phyloP scores from a whole-genome alignment of 441 rosid genomes.

The Syzygium syzygioides region DNA sequence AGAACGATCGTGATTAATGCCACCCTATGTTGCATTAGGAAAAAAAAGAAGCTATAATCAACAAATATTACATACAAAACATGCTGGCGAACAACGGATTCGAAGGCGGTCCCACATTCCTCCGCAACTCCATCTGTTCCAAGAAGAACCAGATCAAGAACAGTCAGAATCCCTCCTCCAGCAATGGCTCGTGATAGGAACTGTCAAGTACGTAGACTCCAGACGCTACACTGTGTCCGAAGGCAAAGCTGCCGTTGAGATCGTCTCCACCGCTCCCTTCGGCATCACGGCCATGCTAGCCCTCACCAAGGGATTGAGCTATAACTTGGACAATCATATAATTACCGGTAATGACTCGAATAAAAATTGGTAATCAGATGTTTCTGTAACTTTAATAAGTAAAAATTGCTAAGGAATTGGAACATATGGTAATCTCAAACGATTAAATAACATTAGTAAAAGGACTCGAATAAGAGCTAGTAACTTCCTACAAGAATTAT shows the following conservation, averaged over 20 bases:
- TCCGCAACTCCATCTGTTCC: constrained; percentile 37
- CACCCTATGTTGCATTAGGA: neutral
- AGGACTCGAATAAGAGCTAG: no score
- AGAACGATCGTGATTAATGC: neutral
- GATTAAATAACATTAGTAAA: no score
- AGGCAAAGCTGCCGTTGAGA: constrained; percentile 55
- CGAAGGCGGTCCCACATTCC: constrained; percentile 47
- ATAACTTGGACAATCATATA: constrained; percentile 16
- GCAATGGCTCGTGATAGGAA: constrained; percentile 44
- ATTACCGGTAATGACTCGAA: no score
- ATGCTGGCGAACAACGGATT: constrained; percentile 46
- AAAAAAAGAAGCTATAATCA: neutral
- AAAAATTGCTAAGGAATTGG: no score
- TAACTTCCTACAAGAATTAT: no score
- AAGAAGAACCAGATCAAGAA: constrained; percentile 30
- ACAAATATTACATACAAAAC: constrained; percentile 9
- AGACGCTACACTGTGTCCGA: constrained; percentile 38
- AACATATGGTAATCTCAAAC: no score
- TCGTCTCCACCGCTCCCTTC: constrained; percentile 29
- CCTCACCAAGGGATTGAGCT: constrained; percentile 29
- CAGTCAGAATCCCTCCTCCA: constrained; percentile 27
- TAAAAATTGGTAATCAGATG: no score
- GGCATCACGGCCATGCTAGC: constrained; percentile 33
- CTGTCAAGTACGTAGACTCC: constrained; percentile 46
- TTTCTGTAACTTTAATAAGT: no score